A percentile compares a stretch with the other conserved stretches of the same genome.
Conservation (phyloP, 768 basidiomycete species). For the Coprinopsis sp. region DNA sequence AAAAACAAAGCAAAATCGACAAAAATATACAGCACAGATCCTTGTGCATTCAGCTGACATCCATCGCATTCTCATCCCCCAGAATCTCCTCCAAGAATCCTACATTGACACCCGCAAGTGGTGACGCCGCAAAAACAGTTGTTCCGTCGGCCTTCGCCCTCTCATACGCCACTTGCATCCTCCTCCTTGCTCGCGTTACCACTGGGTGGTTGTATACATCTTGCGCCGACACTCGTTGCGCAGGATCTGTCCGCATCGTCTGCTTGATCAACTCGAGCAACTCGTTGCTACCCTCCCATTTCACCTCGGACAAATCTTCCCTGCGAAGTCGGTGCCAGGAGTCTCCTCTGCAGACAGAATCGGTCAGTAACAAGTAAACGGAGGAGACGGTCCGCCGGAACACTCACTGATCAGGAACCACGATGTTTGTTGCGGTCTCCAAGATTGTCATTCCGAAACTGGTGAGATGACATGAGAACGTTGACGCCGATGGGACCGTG, state of each 20-base stretch:
- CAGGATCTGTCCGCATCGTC: conserved; percentile 77
- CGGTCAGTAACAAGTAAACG: conserved; percentile 11
- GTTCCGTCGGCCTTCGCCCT: conserved; percentile 30
- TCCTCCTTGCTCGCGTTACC: conserved; percentile 54
- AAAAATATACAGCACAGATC: background rate
- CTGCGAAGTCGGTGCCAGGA: conserved; percentile 91
- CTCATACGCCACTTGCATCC: conserved; percentile 53
- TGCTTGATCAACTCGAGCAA: conserved; percentile 62
- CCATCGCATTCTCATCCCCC: conserved; percentile 37
- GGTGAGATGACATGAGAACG: conserved; percentile 38
- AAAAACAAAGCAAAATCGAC: background rate
- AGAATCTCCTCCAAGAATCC: conserved; percentile 68
- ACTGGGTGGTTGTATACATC: conserved; percentile 59
- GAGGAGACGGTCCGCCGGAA: conserved; percentile 10
- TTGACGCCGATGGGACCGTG: conserved; percentile 28
- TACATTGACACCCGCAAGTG: conserved; percentile 50
- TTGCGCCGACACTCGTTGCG: conserved; percentile 49
- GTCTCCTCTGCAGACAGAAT: conserved; percentile 59
- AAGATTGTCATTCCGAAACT: conserved; percentile 96
- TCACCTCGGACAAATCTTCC: conserved; percentile 87
- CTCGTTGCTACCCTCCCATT: conserved; percentile 60
- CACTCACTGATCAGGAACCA: conserved; percentile 93
- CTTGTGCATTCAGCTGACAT: conserved; percentile 18
- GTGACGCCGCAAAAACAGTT: conserved; percentile 54
- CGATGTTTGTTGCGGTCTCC: conserved; percentile 92